These are phyloP conservation scores for Fusarium sp. DNA, from an alignment of 2,329 filamentous ascomycete species.

Conservation along the genomic window DNA sequence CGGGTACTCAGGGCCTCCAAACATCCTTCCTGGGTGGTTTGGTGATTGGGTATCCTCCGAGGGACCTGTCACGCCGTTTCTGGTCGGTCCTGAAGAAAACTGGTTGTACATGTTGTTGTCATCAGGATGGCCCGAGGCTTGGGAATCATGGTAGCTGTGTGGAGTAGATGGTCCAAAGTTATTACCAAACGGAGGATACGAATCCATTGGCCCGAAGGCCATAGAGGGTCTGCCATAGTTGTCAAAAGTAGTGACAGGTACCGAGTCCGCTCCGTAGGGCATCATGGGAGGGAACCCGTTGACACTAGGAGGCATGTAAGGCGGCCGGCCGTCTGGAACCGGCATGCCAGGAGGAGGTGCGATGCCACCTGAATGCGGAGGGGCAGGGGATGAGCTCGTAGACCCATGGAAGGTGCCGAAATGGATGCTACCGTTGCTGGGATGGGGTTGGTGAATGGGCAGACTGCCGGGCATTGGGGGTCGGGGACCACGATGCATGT, in stretches of 20 bases:
- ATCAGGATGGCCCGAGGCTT: constrained; percentile 67
- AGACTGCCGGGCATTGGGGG: constrained; percentile 54
- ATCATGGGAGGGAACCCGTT: constrained; percentile 58
- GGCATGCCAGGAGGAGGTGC: constrained; percentile 65
- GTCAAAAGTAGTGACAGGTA: constrained; percentile 55
- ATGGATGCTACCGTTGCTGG: constrained; percentile 70
- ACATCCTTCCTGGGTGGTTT: constrained; percentile 52
- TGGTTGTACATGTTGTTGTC: constrained; percentile 61
- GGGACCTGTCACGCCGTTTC: constrained; percentile 54
- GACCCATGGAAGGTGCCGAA: constrained; percentile 71
- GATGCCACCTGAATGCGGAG: constrained; percentile 64
- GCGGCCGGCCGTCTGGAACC: constrained; percentile 52
- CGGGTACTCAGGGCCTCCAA: constrained; percentile 50
- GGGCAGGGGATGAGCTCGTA: constrained; percentile 71
- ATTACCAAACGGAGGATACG: constrained; percentile 53
- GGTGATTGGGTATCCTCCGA: constrained; percentile 52
- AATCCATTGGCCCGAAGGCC: constrained; percentile 54
- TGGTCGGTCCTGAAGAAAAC: constrained; percentile 56
- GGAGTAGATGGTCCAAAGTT: constrained; percentile 70
- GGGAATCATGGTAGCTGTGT: constrained; percentile 75
- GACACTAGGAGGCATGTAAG: constrained; percentile 52
- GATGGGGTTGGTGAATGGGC: constrained; percentile 66
- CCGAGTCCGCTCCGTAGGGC: constrained; percentile 56
- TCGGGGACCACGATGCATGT: constrained; percentile 52
- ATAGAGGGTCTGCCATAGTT: constrained; percentile 57